A percentile compares a stretch with the other conserved stretches of the same genome.
Conservation (phyloP, 768 basidiomycete genomes). For the Naganishia onofrii region DNA sequence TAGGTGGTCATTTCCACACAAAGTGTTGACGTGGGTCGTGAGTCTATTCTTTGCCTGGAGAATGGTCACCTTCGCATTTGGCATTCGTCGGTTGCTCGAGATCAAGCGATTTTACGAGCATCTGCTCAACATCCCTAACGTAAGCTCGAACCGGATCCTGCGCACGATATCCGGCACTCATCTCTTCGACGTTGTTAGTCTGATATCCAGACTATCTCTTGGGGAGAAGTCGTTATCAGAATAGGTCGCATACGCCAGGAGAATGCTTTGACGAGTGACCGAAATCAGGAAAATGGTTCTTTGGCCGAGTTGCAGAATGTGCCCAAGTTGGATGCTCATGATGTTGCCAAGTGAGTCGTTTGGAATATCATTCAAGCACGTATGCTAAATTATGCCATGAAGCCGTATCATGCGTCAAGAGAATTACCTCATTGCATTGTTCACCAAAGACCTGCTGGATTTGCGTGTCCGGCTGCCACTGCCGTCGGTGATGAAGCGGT, state of each 20-base stretch:
- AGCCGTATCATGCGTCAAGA: constrained; percentile 91
- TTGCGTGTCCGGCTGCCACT: constrained; percentile 74
- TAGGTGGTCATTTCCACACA: constrained; percentile 33
- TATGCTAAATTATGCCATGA: constrained; percentile 2
- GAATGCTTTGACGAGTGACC: constrained; percentile 81
- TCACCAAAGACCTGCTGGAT: constrained; percentile 94
- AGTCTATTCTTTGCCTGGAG: constrained; percentile 87
- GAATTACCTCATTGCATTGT: constrained; percentile 95
- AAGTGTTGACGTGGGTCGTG: constrained; percentile 57
- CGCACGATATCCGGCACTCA: neutral
- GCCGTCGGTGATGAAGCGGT: constrained; percentile 34
- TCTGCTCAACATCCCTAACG: constrained; percentile 90
- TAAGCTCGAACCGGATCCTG: constrained; percentile 51
- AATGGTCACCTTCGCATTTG: constrained; percentile 71
- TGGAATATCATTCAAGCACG: no score
- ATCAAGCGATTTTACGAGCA: constrained; percentile 97
- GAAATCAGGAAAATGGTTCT: constrained; percentile 57
- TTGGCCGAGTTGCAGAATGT: constrained; percentile 59
- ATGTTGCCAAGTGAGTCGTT: constrained; percentile 71
- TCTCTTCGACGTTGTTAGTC: constrained; percentile 58
- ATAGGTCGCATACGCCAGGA: constrained; percentile 86
- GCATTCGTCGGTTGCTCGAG: constrained; percentile 74
- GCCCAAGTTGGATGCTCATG: constrained; percentile 90
- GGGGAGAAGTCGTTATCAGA: constrained; percentile 88
- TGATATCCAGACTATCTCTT: constrained; percentile 96